A percentile compares a stretch with the other conserved stretches of the same genome.
Evolutionary conservation across 768 basidiomycete species (phyloP).

Genomic region (Sutorius australiensis): DNA sequence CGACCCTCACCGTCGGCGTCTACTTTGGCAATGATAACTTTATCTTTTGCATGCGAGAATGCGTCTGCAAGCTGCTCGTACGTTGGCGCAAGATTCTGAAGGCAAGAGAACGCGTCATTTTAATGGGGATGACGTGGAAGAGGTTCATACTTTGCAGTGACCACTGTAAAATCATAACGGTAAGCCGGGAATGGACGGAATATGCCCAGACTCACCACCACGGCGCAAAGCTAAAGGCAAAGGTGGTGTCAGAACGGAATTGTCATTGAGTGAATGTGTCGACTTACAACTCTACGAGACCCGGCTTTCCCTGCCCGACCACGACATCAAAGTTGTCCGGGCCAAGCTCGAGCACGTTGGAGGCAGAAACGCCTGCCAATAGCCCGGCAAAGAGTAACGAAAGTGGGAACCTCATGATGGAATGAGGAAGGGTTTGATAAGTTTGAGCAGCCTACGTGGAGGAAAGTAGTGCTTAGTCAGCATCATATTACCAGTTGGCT

Average conservation of each 20-base stretch:
- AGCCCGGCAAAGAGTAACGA: constrained; percentile 55
- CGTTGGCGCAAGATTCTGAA: constrained; percentile 77
- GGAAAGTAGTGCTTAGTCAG: constrained; percentile 21
- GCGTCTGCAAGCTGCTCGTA: constrained; percentile 90
- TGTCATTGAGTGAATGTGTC: neutral
- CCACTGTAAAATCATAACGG: constrained; percentile 44
- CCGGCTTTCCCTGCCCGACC: constrained; percentile 77
- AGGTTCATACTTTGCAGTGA: constrained; percentile 73
- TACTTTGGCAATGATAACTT: constrained; percentile 86
- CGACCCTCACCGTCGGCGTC: constrained; percentile 89
- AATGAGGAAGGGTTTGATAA: constrained; percentile 12
- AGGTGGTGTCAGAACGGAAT: constrained; percentile 1
- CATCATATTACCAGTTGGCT: neutral
- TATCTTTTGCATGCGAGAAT: constrained; percentile 73
- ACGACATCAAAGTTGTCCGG: constrained; percentile 71
- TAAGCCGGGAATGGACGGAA: neutral
- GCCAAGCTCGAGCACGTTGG: constrained; percentile 79
- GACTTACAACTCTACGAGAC: constrained; percentile 87
- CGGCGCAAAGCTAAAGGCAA: constrained; percentile 63
- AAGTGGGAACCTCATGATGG: constrained; percentile 56
- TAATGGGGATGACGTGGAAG: neutral
- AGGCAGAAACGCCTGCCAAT: constrained; percentile 56
- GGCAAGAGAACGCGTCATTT: neutral
- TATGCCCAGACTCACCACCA: constrained; percentile 64
- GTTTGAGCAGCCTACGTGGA: constrained; percentile 25